Percentiles rank a stretch among this genome's conserved stretches.
Conservation (phyloP, 2,329 filamentous ascomycete genomes). For the Colletotrichum plurivorum region DNA sequence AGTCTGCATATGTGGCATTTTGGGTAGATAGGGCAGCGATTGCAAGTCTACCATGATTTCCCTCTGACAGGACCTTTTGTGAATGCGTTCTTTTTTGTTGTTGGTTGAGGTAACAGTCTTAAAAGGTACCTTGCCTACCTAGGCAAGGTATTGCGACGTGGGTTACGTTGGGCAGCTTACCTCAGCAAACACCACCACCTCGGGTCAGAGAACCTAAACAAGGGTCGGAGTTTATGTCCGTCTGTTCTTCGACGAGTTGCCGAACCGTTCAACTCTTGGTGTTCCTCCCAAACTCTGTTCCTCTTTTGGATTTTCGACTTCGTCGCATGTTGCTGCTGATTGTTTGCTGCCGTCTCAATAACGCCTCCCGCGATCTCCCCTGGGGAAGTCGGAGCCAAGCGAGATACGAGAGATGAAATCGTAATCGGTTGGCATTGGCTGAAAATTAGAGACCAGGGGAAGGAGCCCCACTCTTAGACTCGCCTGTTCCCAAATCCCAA, state of each 20-base stretch:
- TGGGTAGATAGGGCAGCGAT: not conserved
- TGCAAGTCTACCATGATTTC: not conserved
- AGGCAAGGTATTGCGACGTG: too few relatives aligned
- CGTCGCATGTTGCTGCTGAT: constrained; percentile 2
- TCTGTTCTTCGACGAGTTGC: constrained; percentile 14
- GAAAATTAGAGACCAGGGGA: not conserved
- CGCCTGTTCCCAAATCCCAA: too few relatives aligned
- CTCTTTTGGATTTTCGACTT: not conserved
- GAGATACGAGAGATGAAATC: constrained; percentile 22
- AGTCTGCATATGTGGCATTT: not conserved
- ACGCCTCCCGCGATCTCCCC: not conserved
- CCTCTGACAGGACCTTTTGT: too few relatives aligned
- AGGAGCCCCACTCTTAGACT: too few relatives aligned
- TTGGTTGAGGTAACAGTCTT: too few relatives aligned
- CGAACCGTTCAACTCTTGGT: not conserved
- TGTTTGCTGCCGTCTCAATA: not conserved
- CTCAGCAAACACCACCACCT: not conserved
- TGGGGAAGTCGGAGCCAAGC: constrained; percentile 1
- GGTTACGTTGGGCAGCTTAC: too few relatives aligned
- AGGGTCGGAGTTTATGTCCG: constrained; percentile 5
- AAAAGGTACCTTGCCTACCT: too few relatives aligned
- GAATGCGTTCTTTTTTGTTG: too few relatives aligned
- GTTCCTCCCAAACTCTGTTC: not conserved
- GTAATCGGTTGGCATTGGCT: constrained; percentile 11
- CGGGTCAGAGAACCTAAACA: too few relatives aligned